Conservation (phyloP, 129 eudicot species). For the Lactuca saligna region DNA sequence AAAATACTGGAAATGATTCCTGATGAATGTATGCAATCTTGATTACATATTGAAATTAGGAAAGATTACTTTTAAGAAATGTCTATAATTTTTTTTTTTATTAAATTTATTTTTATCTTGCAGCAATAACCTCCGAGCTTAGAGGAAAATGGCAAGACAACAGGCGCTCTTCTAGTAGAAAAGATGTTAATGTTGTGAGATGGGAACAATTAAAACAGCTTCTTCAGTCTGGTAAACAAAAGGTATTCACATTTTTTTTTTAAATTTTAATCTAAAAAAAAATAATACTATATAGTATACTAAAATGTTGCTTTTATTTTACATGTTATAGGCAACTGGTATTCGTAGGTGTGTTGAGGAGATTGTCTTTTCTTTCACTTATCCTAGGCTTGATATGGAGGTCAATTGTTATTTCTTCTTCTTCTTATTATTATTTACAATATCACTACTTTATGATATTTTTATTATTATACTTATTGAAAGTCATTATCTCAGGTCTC, state of each 20-base stretch:
- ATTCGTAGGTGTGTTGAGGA: conserved; percentile 86
- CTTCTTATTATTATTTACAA: not conserved
- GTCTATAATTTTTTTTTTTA: not conserved
- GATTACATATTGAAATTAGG: not conserved
- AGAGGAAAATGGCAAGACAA: conserved; percentile 78
- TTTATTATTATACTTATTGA: conserved; percentile 5
- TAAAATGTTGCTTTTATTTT: conserved; percentile 8
- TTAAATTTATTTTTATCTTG: conserved; percentile 13
- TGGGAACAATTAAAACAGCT: conserved; percentile 77
- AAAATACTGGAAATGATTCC: conserved; percentile 84
- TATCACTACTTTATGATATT: not conserved
- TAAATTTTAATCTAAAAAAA: not conserved
- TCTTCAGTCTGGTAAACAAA: conserved; percentile 75
- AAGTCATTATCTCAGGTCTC: conserved; percentile 63
- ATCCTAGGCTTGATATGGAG: conserved; percentile 99
- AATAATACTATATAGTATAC: conserved; percentile 3
- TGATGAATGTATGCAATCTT: conserved; percentile 62
- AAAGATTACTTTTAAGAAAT: conserved; percentile 18
- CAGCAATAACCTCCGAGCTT: conserved; percentile 72
- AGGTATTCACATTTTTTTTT: conserved; percentile 42
- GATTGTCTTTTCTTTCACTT: conserved; percentile 77
- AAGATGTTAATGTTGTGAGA: conserved; percentile 64
- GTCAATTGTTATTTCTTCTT: conserved; percentile 24
- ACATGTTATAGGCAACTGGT: conserved; percentile 51
- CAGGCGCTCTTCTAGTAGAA: conserved; percentile 48